Conservation (phyloP, 441 rosid species). For the Mallotus japonicus region DNA sequence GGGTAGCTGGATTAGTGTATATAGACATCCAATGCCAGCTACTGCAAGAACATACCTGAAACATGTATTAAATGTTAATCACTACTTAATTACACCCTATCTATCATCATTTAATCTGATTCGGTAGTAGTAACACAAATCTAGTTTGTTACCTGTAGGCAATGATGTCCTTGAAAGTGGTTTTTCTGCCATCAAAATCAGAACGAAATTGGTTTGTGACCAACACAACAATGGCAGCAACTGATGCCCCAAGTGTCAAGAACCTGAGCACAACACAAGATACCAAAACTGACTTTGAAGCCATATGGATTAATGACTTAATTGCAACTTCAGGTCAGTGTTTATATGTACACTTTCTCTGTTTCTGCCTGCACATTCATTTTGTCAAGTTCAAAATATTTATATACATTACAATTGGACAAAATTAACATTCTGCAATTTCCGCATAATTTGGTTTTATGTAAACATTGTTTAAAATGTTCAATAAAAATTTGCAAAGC, state of each 20-base stretch:
- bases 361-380: too few species aligned
- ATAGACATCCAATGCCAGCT: background rate
- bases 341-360: too few species aligned
- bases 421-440: background rate
- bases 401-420: background rate
- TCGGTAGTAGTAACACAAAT: too few species aligned
- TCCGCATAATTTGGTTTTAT: conserved; percentile 1
- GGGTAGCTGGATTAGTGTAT: background rate
- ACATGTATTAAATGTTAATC: background rate
- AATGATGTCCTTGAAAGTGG: background rate
- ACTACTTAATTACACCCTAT: too few species aligned
- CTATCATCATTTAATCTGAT: too few species aligned
- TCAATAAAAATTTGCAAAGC: too few species aligned
- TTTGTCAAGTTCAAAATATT: background rate
- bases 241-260: conserved; percentile 13
- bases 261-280: background rate
- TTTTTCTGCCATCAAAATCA: background rate
- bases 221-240: conserved; percentile 13
- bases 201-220: background rate
- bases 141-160: background rate
- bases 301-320: background rate
- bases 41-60: conserved; percentile 9
- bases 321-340: too few species aligned
- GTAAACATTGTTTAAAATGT: background rate
- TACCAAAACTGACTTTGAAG: background rate